Evolutionary conservation across 192 early-diverging fungal genomes (phyloP).

Genomic region (Gorgonomyces haynaldii): DNA sequence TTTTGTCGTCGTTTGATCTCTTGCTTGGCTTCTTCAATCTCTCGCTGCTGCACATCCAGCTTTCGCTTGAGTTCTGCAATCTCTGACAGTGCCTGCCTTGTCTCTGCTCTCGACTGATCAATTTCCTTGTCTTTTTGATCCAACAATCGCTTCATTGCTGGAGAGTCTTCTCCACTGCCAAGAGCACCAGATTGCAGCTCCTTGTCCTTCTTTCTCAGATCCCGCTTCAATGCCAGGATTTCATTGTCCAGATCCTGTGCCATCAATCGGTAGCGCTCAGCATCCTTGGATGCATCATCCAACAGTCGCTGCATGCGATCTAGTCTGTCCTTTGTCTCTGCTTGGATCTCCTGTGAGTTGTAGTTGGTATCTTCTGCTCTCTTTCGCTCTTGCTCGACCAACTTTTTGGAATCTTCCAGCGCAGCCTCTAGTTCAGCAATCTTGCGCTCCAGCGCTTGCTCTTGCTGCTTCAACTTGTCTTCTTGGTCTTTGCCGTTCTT

Average conservation of each 20-base stretch:
- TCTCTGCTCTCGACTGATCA: not conserved
- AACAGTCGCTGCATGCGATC: conserved; percentile 6
- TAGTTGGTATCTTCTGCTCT: too few species aligned
- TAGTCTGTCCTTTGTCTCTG: not conserved
- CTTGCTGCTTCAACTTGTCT: not conserved
- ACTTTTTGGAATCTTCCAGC: conserved; percentile 7
- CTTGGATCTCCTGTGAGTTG: not conserved
- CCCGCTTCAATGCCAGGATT: not conserved
- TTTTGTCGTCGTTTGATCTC: not conserved
- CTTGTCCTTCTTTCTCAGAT: conserved; percentile 13
- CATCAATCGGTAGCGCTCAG: conserved; percentile 10
- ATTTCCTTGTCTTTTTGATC: conserved; percentile 8
- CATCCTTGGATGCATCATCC: conserved; percentile 8
- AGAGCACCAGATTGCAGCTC: conserved; percentile 12
- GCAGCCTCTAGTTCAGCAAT: conserved; percentile 10
- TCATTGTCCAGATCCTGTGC: conserved; percentile 12
- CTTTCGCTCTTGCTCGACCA: not conserved
- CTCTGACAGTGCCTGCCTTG: not conserved
- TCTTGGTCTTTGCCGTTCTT: not conserved
- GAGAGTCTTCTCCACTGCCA: not conserved
- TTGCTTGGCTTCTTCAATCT: conserved; percentile 8
- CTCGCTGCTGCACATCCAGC: conserved; percentile 16
- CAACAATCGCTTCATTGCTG: not conserved
- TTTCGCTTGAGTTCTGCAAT: conserved; percentile 14
- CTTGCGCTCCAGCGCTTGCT: not conserved